phyloP scores from a whole-genome alignment of 73 alveolate species.

The Breviolum minutum region DNA sequence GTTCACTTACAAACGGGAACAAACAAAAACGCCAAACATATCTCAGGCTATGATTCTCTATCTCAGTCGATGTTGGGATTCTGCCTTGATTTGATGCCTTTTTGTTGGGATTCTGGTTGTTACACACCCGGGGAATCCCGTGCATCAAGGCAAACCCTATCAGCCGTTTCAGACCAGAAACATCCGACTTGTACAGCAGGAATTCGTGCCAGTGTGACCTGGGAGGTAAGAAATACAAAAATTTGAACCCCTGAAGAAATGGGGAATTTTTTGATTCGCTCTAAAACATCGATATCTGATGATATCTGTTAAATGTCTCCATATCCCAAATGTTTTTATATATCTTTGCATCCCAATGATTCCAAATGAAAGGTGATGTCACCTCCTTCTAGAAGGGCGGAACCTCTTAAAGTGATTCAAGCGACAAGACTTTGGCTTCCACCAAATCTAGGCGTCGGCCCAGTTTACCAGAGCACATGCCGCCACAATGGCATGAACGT shows the following conservation, averaged over 20 bases:
- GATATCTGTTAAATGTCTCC: not conserved
- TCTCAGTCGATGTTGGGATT: no score
- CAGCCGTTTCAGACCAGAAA: not conserved
- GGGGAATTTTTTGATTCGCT: not conserved
- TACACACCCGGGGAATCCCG: no score
- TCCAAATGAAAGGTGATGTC: not conserved
- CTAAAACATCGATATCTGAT: not conserved
- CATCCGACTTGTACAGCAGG: conserved; percentile 65
- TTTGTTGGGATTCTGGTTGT: no score
- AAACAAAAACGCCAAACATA: no score
- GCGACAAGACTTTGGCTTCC: conserved; percentile 67
- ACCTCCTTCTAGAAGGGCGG: not conserved
- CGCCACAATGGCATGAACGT: conserved; percentile 1
- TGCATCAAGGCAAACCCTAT: not conserved
- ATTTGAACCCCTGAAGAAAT: not conserved
- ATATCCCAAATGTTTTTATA: not conserved
- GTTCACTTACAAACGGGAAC: no score
- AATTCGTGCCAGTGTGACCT: conserved; percentile 86
- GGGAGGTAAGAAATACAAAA: not conserved
- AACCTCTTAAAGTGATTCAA: not conserved
- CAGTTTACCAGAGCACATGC: conserved; percentile 44
- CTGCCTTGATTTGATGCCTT: no score
- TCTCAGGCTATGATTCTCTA: no score
- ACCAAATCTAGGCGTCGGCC: conserved; percentile 79
- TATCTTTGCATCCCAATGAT: not conserved